phyloP scores from a whole-genome alignment of 225 moss, liverwort and hornwort genomes.

The Ulota crispa region DNA sequence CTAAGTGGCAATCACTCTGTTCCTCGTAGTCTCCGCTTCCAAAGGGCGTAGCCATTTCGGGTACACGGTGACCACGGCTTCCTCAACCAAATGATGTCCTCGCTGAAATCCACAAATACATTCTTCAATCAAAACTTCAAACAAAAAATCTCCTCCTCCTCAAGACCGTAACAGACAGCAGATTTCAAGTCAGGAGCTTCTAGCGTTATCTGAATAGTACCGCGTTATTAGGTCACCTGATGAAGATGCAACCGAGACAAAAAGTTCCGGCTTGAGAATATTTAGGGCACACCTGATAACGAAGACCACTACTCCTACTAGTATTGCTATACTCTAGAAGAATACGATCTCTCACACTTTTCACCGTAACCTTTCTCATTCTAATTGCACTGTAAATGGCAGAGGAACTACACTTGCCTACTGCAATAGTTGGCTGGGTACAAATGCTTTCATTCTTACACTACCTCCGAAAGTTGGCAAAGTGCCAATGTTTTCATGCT shows the following conservation, averaged over 20 bases:
- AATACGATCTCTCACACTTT: neutral
- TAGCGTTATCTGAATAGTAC: too few relatives aligned
- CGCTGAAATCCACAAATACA: slow-evolving; percentile 16
- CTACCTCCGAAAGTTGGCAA: too few relatives aligned
- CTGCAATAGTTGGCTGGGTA: neutral
- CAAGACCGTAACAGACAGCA: neutral
- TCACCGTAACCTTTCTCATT: too few relatives aligned
- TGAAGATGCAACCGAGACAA: neutral
- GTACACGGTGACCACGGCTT: neutral
- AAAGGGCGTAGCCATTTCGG: slow-evolving; percentile 4
- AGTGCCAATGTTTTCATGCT: neutral
- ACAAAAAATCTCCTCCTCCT: neutral
- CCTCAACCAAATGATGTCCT: neutral
- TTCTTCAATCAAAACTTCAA: slow-evolving; percentile 18
- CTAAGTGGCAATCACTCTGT: neutral
- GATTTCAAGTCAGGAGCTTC: neutral
- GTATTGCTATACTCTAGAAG: neutral
- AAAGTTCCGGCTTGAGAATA: slow-evolving; percentile 1
- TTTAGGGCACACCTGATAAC: neutral
- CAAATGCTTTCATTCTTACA: neutral
- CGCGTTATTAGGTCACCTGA: neutral
- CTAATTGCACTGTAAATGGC: too few relatives aligned
- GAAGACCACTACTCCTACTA: neutral
- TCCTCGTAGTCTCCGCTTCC: slow-evolving; percentile 1
- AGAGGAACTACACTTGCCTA: neutral